A percentile compares a stretch with the other conserved stretches of the same genome.
phyloP scores from a whole-genome alignment of 805 yeast genomes.

The Kurtzmaniella cleridarum region DNA sequence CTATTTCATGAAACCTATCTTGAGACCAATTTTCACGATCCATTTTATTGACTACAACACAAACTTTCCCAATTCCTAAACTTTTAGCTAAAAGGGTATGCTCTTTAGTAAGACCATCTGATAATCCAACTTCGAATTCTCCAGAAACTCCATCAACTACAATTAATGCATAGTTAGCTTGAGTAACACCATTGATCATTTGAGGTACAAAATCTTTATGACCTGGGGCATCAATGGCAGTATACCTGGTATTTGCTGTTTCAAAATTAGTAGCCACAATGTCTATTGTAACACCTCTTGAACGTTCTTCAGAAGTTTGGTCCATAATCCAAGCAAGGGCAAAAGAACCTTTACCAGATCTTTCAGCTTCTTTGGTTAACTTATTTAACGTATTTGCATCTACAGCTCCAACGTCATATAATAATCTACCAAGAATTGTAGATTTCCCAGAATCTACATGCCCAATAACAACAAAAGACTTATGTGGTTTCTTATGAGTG shows the following conservation, averaged over 20 bases:
- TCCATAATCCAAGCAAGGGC: slow-evolving; percentile 86
- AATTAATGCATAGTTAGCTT: slow-evolving; percentile 69
- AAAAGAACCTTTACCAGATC: slow-evolving; percentile 70
- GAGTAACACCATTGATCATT: slow-evolving; percentile 78
- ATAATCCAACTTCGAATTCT: slow-evolving; percentile 68
- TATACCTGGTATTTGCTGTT: slow-evolving; percentile 48
- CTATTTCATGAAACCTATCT: slow-evolving; percentile 47
- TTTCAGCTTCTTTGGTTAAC: slow-evolving; percentile 58
- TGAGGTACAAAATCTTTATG: slow-evolving; percentile 80
- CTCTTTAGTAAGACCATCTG: slow-evolving; percentile 74
- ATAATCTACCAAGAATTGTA: slow-evolving; percentile 68
- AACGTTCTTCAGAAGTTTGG: slow-evolving; percentile 70
- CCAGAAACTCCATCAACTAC: slow-evolving; percentile 63
- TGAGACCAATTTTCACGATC: slow-evolving; percentile 58
- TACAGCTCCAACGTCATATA: slow-evolving; percentile 63
- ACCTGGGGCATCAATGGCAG: slow-evolving; percentile 82
- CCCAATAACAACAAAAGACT: slow-evolving; percentile 77
- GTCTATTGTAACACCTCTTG: slow-evolving; percentile 75
- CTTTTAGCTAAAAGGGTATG: slow-evolving; percentile 65
- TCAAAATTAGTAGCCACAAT: slow-evolving; percentile 65
- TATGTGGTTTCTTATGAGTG: slow-evolving; percentile 42
- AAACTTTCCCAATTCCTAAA: slow-evolving; percentile 56
- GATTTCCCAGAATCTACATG: slow-evolving; percentile 87
- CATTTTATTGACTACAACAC: slow-evolving; percentile 67
- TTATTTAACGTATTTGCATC: slow-evolving; percentile 61